phyloP scores from a whole-genome alignment of 257 asterid genomes.

The Ophiorrhiza pumila region DNA sequence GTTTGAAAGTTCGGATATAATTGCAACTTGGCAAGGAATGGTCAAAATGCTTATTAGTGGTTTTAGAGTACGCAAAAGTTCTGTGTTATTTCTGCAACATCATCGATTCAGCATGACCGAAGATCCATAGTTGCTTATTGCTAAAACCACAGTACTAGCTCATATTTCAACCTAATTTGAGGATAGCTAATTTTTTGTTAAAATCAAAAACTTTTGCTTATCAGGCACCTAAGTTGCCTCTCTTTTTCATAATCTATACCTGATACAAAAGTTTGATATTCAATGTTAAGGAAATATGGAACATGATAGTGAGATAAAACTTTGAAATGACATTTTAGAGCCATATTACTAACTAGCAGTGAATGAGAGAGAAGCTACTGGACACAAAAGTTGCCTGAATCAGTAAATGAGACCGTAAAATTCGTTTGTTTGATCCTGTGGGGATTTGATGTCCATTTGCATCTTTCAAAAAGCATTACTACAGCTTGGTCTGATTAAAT shows the following conservation, averaged over 20 bases:
- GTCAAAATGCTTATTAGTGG: not conserved
- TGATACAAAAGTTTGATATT: too few species aligned
- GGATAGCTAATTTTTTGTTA: not conserved
- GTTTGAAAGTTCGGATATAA: not conserved
- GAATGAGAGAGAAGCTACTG: not conserved
- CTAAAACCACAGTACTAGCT: not conserved
- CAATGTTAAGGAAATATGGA: too few species aligned
- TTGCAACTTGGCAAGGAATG: not conserved
- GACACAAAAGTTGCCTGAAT: not conserved
- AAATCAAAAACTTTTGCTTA: too few species aligned
- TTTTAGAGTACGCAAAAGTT: not conserved
- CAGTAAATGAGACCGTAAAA: not conserved
- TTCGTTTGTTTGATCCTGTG: not conserved
- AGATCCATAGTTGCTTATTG: not conserved
- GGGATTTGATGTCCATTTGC: not conserved
- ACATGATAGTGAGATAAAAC: too few species aligned
- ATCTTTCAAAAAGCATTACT: not conserved
- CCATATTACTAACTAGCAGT: not conserved
- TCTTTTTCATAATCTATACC: too few species aligned
- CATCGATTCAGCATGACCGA: not conserved
- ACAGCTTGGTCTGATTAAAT: too few species aligned
- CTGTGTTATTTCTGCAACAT: not conserved
- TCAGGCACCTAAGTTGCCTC: too few species aligned
- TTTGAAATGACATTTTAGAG: not conserved
- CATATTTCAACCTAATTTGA: not conserved